These are phyloP conservation scores for Rhizopogon vesiculosus DNA, from an alignment of 768 basidiomycete species.

Conservation along the genomic window DNA sequence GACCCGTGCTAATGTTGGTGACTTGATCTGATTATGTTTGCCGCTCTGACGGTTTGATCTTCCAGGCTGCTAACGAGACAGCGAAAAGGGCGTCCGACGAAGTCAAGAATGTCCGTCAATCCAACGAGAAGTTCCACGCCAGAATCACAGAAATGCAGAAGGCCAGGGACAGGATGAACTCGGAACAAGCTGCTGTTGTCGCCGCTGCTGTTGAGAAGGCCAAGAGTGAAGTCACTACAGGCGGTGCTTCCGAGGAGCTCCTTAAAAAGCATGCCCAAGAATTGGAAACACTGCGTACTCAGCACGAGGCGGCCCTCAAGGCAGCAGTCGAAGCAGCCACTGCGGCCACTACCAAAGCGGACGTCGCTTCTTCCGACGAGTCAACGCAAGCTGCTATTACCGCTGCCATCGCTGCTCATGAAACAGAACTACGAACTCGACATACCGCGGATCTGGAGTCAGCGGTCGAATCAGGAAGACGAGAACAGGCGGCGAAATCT, in stretches of 20 bases:
- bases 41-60: not conserved
- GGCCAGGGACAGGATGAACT: slow-evolving; percentile 38
- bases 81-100: slow-evolving; percentile 41
- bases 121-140: slow-evolving; percentile 52
- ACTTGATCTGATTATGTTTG: not conserved
- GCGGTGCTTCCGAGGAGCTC: slow-evolving; percentile 32
- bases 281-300: slow-evolving; percentile 49
- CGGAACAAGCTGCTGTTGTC: slow-evolving; percentile 45
- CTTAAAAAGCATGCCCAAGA: slow-evolving; percentile 56
- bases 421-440: slow-evolving; percentile 40
- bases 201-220: slow-evolving; percentile 54
- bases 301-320: slow-evolving; percentile 50
- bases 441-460: slow-evolving; percentile 54
- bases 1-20: slow-evolving; percentile 50
- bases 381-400: slow-evolving; percentile 43
- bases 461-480: slow-evolving; percentile 66
- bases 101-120: slow-evolving; percentile 32
- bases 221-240: slow-evolving; percentile 38
- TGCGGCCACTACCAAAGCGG: slow-evolving; percentile 31
- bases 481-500: slow-evolving; percentile 54
- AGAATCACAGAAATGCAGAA: slow-evolving; percentile 51
- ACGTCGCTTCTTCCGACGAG: slow-evolving; percentile 25
- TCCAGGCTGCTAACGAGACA: slow-evolving; percentile 37
- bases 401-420: slow-evolving; percentile 43
- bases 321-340: slow-evolving; percentile 46